phyloP scores from a whole-genome alignment of 192 early-diverging fungal genomes.

The Diversispora eburnea region DNA sequence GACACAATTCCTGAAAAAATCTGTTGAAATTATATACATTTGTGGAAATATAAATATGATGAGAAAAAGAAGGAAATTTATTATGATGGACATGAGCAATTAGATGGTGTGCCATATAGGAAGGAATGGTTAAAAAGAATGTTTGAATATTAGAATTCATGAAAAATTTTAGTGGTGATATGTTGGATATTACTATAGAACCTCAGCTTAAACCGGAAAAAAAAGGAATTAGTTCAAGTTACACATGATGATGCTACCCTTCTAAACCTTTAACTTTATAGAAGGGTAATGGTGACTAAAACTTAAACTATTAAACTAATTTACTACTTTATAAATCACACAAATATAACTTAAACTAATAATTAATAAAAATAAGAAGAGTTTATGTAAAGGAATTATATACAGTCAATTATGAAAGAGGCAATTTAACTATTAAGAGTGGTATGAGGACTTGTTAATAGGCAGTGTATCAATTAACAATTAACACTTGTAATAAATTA shows the following conservation, averaged over 20 bases:
- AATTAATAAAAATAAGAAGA: no score
- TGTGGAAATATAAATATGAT: constrained; percentile 5
- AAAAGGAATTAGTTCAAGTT: constrained; percentile 6
- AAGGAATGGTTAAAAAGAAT: constrained; percentile 20
- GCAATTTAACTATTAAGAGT: no score
- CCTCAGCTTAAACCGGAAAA: neutral
- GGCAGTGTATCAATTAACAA: no score
- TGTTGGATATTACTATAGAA: neutral
- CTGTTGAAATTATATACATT: neutral
- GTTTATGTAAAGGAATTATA: no score
- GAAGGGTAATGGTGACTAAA: neutral
- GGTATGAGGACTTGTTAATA: no score
- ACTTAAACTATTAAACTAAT: constrained; percentile 7
- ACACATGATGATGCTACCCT: no score
- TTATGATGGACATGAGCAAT: constrained; percentile 13
- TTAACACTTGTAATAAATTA: no score
- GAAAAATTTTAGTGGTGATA: constrained; percentile 22
- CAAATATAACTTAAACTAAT: no score
- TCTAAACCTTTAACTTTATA: no score
- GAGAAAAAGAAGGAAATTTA: constrained; percentile 10
- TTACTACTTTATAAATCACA: constrained; percentile 19
- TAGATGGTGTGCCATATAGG: constrained; percentile 22
- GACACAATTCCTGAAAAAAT: neutral
- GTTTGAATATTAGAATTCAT: constrained; percentile 16
- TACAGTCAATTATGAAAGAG: no score